These are phyloP conservation scores for Suillus subaureus DNA, from an alignment of 768 basidiomycete genomes.

Conservation along the genomic window DNA sequence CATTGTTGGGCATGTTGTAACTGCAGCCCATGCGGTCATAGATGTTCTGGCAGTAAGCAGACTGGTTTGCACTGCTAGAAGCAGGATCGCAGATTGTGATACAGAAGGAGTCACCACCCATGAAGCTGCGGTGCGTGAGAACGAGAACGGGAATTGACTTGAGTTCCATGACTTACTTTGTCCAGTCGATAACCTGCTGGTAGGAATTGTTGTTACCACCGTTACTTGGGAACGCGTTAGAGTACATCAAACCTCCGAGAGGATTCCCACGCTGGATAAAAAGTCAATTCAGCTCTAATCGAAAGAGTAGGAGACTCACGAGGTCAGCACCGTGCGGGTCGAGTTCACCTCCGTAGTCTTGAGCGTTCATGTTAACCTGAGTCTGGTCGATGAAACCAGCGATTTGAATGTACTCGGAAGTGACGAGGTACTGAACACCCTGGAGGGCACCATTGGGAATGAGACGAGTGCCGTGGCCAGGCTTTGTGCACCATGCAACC, in stretches of 20 bases:
- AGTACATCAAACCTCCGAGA: slow-evolving; percentile 70
- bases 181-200: slow-evolving; percentile 68
- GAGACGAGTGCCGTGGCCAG: slow-evolving; percentile 66
- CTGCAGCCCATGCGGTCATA: slow-evolving; percentile 72
- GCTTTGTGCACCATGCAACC: slow-evolving; percentile 75
- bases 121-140: slow-evolving; percentile 53
- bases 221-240: slow-evolving; percentile 51
- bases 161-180: slow-evolving; percentile 42
- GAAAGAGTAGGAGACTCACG: slow-evolving; percentile 24
- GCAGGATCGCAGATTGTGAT: slow-evolving; percentile 70
- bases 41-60: slow-evolving; percentile 66
- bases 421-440: slow-evolving; percentile 66
- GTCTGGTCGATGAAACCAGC: slow-evolving; percentile 70
- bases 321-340: slow-evolving; percentile 76
- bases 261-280: slow-evolving; percentile 72
- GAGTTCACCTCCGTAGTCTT: slow-evolving; percentile 76
- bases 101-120: slow-evolving; percentile 67
- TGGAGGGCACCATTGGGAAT: slow-evolving; percentile 65
- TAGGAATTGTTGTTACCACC: slow-evolving; percentile 41
- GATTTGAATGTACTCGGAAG: slow-evolving; percentile 58
- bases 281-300: slow-evolving; percentile 17
- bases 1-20: slow-evolving; percentile 73
- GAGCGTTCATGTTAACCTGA: slow-evolving; percentile 48
- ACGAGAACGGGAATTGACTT: not conserved
- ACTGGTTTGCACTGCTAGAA: slow-evolving; percentile 39